phyloP scores from a whole-genome alignment of 441 rosid species.

The Raphanus hybrid region DNA sequence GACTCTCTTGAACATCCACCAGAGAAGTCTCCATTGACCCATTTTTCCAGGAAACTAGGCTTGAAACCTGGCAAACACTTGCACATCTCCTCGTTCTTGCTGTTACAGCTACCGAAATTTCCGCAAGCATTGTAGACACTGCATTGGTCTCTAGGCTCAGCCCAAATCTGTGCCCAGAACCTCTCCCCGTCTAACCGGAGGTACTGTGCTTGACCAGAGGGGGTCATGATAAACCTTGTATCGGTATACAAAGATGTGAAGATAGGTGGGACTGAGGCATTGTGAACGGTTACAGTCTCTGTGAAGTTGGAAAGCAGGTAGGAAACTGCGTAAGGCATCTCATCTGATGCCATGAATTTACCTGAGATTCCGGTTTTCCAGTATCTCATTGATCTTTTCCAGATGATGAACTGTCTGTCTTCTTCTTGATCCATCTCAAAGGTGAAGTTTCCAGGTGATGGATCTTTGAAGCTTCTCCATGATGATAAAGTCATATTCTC shows the following conservation, averaged over 20 bases:
- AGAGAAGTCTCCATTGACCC: slow-evolving; percentile 52
- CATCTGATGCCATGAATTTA: slow-evolving; percentile 43
- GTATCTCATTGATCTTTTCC: slow-evolving; percentile 46
- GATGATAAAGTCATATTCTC: slow-evolving; percentile 48
- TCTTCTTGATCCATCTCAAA: slow-evolving; percentile 54
- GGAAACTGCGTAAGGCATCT: slow-evolving; percentile 50
- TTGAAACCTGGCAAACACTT: slow-evolving; percentile 66
- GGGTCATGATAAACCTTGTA: slow-evolving; percentile 54
- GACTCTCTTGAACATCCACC: slow-evolving; percentile 63
- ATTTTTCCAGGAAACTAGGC: slow-evolving; percentile 44
- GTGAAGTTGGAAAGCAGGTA: slow-evolving; percentile 60
- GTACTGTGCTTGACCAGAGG: slow-evolving; percentile 56
- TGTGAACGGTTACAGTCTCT: slow-evolving; percentile 28
- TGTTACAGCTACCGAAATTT: slow-evolving; percentile 62
- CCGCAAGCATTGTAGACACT: slow-evolving; percentile 59
- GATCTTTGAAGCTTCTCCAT: slow-evolving; percentile 56
- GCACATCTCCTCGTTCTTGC: slow-evolving; percentile 47
- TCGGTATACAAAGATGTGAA: slow-evolving; percentile 39
- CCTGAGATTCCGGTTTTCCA: slow-evolving; percentile 58
- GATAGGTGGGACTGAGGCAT: slow-evolving; percentile 46
- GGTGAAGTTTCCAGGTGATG: slow-evolving; percentile 57
- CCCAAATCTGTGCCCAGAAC: slow-evolving; percentile 57
- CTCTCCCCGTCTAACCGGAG: slow-evolving; percentile 37
- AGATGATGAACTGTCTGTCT: slow-evolving; percentile 45
- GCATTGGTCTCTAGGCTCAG: slow-evolving; percentile 57